These are phyloP conservation scores for Fragosphaeria purpurea DNA, from an alignment of 2,329 filamentous ascomycete species.

Conservation along the genomic window DNA sequence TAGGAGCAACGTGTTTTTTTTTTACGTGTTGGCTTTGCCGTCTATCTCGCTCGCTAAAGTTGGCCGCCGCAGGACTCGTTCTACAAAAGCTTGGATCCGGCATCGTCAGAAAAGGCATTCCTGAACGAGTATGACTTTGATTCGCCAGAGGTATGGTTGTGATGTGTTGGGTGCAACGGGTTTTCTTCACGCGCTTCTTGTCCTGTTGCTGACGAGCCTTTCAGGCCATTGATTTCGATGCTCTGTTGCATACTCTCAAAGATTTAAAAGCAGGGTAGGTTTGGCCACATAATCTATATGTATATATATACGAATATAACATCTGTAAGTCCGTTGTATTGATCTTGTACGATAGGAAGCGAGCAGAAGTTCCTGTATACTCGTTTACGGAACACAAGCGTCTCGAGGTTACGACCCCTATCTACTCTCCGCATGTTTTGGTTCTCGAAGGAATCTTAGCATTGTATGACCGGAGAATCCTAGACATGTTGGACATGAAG, in stretches of 20 bases:
- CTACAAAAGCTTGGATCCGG: conserved; percentile 78
- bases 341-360: conserved; percentile 45
- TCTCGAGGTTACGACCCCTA: conserved; percentile 66
- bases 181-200: too few relatives aligned
- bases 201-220: not conserved
- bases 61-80: conserved; percentile 66
- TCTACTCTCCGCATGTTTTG: conserved; percentile 93
- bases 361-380: conserved; percentile 86
- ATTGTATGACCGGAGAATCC: conserved; percentile 74
- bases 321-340: too few relatives aligned
- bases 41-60: not conserved
- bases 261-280: conserved; percentile 86
- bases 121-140: conserved; percentile 94
- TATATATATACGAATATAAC: too few relatives aligned
- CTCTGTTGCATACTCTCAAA: conserved; percentile 65
- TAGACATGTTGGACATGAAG: conserved; percentile 84
- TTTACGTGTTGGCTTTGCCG: not conserved
- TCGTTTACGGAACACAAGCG: conserved; percentile 89
- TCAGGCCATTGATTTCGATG: conserved; percentile 84
- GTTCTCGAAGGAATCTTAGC: conserved; percentile 96
- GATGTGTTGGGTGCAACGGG: not conserved
- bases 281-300: too few relatives aligned
- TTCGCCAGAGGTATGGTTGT: conserved; percentile 55
- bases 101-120: conserved; percentile 73
- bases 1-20: not conserved